Percentiles rank a stretch among this genome's conserved stretches.
phyloP scores from a whole-genome alignment of 2,329 filamentous ascomycete genomes.

The Talaromyces verruculosus region DNA sequence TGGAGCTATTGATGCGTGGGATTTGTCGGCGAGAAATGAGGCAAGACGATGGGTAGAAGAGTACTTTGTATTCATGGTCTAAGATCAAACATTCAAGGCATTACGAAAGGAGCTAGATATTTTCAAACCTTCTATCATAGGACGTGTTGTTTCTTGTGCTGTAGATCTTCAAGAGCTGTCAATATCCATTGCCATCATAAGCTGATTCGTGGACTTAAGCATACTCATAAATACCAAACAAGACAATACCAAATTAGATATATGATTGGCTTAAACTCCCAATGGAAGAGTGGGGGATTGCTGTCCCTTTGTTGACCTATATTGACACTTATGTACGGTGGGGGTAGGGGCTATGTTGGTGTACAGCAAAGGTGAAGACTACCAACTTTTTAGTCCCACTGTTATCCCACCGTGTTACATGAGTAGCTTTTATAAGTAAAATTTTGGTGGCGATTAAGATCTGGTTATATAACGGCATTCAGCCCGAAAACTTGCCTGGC shows the following conservation, averaged over 20 bases:
- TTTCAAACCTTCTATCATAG: not conserved
- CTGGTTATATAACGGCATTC: not conserved
- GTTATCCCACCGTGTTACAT: not conserved
- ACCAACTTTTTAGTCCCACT: not conserved
- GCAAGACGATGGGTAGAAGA: slow-evolving; percentile 2
- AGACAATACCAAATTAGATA: not conserved
- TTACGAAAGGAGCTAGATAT: not conserved
- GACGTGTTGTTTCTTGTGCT: not conserved
- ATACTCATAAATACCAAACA: not conserved
- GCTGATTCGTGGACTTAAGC: not conserved
- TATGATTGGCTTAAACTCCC: not conserved
- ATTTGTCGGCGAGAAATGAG: not conserved
- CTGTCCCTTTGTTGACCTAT: not conserved
- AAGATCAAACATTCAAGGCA: not conserved
- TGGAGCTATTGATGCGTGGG: slow-evolving; percentile 8
- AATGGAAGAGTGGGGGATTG: not conserved
- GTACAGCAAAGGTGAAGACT: not conserved
- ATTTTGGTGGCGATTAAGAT: not conserved
- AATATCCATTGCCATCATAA: not conserved
- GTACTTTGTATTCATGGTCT: not conserved
- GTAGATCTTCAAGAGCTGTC: not conserved
- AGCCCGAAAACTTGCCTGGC: not conserved
- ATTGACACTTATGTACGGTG: not conserved
- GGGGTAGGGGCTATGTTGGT: not conserved
- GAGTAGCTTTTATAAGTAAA: not conserved